Base-by-base conservation (phyloP, 371 early-diverging fungal genomes). In the Parasitella parasitica region DNA sequence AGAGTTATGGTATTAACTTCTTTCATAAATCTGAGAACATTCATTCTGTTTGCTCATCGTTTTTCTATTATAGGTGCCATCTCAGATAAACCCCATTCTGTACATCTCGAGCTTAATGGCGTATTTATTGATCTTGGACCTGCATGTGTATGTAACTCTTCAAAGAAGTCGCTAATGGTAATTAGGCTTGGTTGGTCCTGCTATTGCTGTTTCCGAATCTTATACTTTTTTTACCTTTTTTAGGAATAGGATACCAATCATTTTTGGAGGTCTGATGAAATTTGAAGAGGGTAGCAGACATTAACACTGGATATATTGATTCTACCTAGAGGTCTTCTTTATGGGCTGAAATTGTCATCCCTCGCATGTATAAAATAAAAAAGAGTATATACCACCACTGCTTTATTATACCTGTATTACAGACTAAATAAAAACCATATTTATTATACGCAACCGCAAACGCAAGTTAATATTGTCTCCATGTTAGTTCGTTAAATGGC, bases 271-370 rank as follows among this genome's bases (percentile, higher is more conserved):
- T 28, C 26, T 50, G 15, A 24, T 28, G 51, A 48, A 48, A 48
- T n/a, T 48, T 48, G 48, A 48, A 48, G 48, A 48, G 18, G 18
- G 48, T 48, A 48, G 48, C 22, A 48, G 48, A 48, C 48, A 48
- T 48, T 48, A 48, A 48, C 48, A 12, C 48, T 48, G 48, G 48
- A 48, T 48, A 48, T 48, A 48, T 48, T 48, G 48, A 16, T 48
- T 48, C 48, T 48, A 48, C n/a, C 48, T 48, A 24, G 48, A 48
- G 54, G 54, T 54, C 16, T 54, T 54, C 54, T 54, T 54, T 54
- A 35, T 54, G 54, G 37, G 54, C 54, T 36, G 37, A 54, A 54
- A 37, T 20, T 54, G 36, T 54, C 6, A 36, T 54, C 54, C 54
- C 37, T 54, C 37, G 54, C 37, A 54, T 54, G 22, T 54, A 35